These are phyloP conservation scores for Tulasnella sp. DNA, from an alignment of 768 basidiomycete genomes.

Conservation along the genomic window DNA sequence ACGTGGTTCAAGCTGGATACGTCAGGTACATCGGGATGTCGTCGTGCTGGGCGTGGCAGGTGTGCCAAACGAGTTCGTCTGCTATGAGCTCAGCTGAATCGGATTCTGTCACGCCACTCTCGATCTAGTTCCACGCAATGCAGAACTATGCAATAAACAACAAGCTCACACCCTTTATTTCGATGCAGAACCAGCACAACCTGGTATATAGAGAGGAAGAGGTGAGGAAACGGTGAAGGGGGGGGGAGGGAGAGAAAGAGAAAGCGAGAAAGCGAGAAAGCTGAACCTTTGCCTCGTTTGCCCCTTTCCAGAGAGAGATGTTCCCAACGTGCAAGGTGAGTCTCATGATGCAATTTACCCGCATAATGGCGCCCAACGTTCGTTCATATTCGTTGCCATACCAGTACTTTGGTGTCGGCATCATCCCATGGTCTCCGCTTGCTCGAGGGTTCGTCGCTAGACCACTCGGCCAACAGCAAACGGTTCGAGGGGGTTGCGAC, in stretches of 20 bases:
- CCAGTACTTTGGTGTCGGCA: slow-evolving; percentile 29
- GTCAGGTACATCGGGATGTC: slow-evolving; percentile 51
- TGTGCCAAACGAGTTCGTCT: background rate
- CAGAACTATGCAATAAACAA: slow-evolving; percentile 37
- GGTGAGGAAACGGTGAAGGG: background rate
- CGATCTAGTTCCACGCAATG: slow-evolving; percentile 30
- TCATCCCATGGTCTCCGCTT: slow-evolving; percentile 26
- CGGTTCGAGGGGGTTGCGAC: slow-evolving; percentile 15
- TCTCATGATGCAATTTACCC: slow-evolving; percentile 3
- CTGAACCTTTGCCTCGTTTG: background rate
- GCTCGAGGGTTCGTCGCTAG: slow-evolving; percentile 21
- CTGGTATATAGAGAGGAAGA: slow-evolving; percentile 28
- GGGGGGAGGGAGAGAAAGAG: background rate
- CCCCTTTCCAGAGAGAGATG: slow-evolving; percentile 19
- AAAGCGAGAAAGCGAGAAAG: background rate
- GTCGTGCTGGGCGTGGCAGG: slow-evolving; percentile 45
- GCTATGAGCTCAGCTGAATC: background rate
- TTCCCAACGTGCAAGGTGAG: slow-evolving; percentile 24
- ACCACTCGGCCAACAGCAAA: slow-evolving; percentile 1
- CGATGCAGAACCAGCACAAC: slow-evolving; percentile 29
- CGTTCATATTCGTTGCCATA: background rate
- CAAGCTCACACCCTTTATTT: slow-evolving; percentile 27
- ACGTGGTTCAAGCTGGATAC: slow-evolving; percentile 47
- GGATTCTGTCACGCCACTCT: background rate
- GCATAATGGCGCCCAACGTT: background rate